phyloP scores from a whole-genome alignment of 2,329 filamentous ascomycete genomes.

The Decorospora gaudefroyi region DNA sequence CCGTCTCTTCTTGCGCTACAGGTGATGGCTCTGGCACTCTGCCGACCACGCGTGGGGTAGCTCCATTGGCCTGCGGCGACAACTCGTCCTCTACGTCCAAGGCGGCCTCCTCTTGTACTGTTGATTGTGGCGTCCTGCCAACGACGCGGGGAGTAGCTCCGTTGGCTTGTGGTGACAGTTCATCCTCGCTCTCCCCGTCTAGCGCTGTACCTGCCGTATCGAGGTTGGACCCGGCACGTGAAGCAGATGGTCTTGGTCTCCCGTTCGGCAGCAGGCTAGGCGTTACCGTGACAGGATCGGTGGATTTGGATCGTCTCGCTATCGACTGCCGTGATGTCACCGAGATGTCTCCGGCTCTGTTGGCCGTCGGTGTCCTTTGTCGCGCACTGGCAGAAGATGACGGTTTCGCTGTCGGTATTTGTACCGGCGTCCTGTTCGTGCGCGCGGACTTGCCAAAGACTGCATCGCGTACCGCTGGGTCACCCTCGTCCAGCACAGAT shows the following conservation, averaged over 20 bases:
- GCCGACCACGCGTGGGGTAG: constrained; percentile 16
- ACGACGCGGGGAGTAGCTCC: constrained; percentile 5
- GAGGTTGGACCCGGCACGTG: constrained; percentile 16
- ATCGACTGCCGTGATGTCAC: constrained; percentile 17
- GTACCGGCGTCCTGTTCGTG: constrained; percentile 19
- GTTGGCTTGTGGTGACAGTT: constrained; percentile 30
- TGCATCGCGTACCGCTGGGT: constrained; percentile 21
- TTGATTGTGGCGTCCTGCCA: constrained; percentile 5
- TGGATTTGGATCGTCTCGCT: constrained; percentile 26
- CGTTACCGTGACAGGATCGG: constrained; percentile 31
- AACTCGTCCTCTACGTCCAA: constrained; percentile 28
- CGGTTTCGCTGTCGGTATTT: constrained; percentile 14
- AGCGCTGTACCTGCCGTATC: constrained; percentile 21
- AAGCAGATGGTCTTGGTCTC: constrained; percentile 16
- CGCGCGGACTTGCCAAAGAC: constrained; percentile 11
- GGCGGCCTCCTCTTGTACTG: constrained; percentile 16
- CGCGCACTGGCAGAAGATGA: not conserved
- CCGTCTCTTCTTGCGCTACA: constrained; percentile 13
- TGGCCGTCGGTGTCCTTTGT: constrained; percentile 16
- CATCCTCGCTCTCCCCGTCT: constrained; percentile 36
- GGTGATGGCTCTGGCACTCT: not conserved
- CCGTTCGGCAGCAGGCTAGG: constrained; percentile 26
- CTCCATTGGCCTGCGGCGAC: constrained; percentile 11
- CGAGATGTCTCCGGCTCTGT: constrained; percentile 8
- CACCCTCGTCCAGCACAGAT: constrained; percentile 30